Conservation (phyloP, 805 yeast genomes). For the Wickerhamomyces tratensis region DNA sequence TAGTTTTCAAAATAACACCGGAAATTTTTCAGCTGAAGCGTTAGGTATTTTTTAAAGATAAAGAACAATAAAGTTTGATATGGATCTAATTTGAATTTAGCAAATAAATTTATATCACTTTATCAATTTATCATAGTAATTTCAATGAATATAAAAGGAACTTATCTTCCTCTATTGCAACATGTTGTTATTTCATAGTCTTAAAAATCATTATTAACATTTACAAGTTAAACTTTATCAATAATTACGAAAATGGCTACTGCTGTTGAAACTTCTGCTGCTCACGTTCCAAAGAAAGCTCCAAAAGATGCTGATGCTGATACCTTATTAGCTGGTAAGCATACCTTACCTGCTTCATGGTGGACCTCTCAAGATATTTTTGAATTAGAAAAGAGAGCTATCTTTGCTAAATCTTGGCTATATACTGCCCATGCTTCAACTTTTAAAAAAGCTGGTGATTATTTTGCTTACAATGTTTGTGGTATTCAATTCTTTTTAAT, state of each 20-base stretch:
- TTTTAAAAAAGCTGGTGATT: conserved; percentile 49
- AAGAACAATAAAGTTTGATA: too few species aligned
- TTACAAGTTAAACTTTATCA: background rate
- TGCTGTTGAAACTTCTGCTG: conserved; percentile 11
- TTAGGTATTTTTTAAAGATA: too few species aligned
- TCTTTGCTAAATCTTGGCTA: conserved; percentile 49
- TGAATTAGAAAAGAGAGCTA: conserved; percentile 48
- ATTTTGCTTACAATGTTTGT: conserved; percentile 36
- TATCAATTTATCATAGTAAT: too few species aligned
- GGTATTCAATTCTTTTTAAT: conserved; percentile 49
- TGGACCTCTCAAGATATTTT: conserved; percentile 51
- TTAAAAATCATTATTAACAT: too few species aligned
- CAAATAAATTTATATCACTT: too few species aligned
- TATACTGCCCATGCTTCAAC: conserved; percentile 42
- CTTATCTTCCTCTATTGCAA: too few species aligned
- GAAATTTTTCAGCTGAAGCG: background rate
- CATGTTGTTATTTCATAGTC: too few species aligned
- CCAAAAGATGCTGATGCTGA: conserved; percentile 14
- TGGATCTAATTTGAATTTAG: too few species aligned
- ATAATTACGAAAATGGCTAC: conserved; percentile 11
- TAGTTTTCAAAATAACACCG: background rate
- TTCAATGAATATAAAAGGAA: too few species aligned
- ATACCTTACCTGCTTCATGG: conserved; percentile 59
- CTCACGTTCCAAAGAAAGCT: conserved; percentile 13
- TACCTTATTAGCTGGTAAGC: conserved; percentile 27